Evolutionary conservation across 495 filamentous ascomycete species (phyloP), one percentile per base, ranked within the genome.

Genomic region (Neurospora africana): DNA sequence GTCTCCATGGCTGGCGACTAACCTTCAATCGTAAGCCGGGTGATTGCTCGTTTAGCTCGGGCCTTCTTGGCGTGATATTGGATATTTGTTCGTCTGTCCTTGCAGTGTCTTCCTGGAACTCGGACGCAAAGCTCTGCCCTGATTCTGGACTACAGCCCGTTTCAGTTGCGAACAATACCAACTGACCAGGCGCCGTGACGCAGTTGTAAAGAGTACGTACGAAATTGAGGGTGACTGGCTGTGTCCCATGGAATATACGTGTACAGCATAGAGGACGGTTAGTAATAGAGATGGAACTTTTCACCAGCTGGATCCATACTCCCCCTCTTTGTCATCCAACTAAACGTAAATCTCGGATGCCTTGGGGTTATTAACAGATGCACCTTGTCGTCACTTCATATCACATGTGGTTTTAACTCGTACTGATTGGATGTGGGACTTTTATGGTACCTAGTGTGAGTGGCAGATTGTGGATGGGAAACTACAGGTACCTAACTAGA

Each of bases 401-500:
- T 76, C 75, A 76, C 75, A 76, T 76, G 75, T 68, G 40, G 65
- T 39, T 40, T 17, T 15, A 47, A 40, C 33, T 47, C 47, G 53
- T 68, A 71, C 69, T 70, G 73, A 75, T 76, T 75, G 75, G 73
- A 69, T 69, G 61, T 73, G 73, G 75, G 73, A 76, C 71, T 71
- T 70, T 39, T 37, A 30, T 69, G 27, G 53, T 61, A 30, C 36
- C 7, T 8, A 36, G 36, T 53, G 36, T 53, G 44, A 23, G 44
- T 61, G 23, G 30, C 27, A 65, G 53, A 65, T 65, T 7, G 53
- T 65, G 53, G 27, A 61, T 61, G 53, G 47, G 47, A 27, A 58
- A 27, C 47, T 58, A n/a, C n/a, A n/a, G n/a, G n/a, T n/a, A n/a
- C n/a, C n/a, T n/a, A n/a, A n/a, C n/a, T n/a, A n/a, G n/a, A n/a